Percentiles rank a stretch among this genome's conserved stretches.
Evolutionary conservation across 495 filamentous ascomycete species (phyloP).

Genomic region (Antarctomyces pellizariae): DNA sequence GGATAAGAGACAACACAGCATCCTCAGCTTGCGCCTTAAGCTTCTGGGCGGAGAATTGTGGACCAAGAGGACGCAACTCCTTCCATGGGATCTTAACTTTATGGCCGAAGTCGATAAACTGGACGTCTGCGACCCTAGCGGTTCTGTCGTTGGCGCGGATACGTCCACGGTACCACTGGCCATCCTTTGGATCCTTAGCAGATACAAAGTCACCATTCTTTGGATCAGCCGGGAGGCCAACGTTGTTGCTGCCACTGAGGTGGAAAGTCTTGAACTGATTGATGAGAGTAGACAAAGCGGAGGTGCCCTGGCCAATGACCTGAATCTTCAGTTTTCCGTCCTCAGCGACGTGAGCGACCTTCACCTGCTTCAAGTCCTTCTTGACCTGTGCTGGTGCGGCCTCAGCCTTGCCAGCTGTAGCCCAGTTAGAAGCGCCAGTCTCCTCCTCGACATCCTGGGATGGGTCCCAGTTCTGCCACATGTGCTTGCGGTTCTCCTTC

Average conservation of each 20-base stretch:
- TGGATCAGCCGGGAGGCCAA: constrained; percentile 46
- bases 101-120: constrained; percentile 96
- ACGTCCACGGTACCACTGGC: constrained; percentile 82
- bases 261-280: constrained; percentile 73
- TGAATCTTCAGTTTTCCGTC: constrained; percentile 67
- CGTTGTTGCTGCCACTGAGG: constrained; percentile 44
- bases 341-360: constrained; percentile 69
- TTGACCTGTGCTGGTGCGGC: constrained; percentile 28
- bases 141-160: constrained; percentile 82
- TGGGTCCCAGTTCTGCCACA: constrained; percentile 91
- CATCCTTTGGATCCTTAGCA: constrained; percentile 68
- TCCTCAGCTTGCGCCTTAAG: constrained; percentile 74
- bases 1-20: constrained; percentile 66
- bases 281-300: constrained; percentile 67
- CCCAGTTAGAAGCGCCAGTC: constrained; percentile 24
- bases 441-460: constrained; percentile 41
- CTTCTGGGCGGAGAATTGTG: constrained; percentile 55
- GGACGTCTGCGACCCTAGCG: constrained; percentile 63
- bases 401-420: constrained; percentile 22
- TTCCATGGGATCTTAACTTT: constrained; percentile 69
- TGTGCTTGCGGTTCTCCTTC: constrained; percentile 62
- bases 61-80: constrained; percentile 51
- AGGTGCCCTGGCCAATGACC: constrained; percentile 58
- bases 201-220: constrained; percentile 82
- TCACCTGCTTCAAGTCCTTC: constrained; percentile 77